Percentiles rank a stretch among this genome's conserved stretches.
These are phyloP conservation scores for Simmondsia chinensis DNA, from an alignment of 148 eudicot species.

Conservation along the genomic window DNA sequence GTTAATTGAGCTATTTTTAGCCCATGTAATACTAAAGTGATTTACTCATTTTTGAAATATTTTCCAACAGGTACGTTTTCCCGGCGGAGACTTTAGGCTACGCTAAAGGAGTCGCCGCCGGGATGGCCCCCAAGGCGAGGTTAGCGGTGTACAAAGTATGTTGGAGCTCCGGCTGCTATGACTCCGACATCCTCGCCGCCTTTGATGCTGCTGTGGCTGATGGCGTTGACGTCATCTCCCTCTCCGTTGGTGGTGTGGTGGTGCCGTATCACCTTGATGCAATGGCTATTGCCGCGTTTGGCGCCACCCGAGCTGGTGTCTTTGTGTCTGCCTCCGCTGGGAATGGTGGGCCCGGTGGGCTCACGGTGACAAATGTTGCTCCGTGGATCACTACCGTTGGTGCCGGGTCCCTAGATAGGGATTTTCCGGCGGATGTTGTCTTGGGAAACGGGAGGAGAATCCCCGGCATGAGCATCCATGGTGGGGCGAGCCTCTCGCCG, in stretches of 20 bases:
- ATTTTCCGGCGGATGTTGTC: constrained; percentile 78
- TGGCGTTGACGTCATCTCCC: constrained; percentile 77
- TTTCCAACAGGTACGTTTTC: constrained; percentile 64
- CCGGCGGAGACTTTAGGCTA: constrained; percentile 74
- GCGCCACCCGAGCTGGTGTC: constrained; percentile 55
- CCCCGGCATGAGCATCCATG: constrained; percentile 62
- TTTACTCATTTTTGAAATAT: too few species aligned
- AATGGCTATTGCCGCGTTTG: constrained; percentile 72
- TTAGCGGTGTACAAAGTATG: constrained; percentile 87
- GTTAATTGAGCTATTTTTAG: too few species aligned
- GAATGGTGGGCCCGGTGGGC: constrained; percentile 87
- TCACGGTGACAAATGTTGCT: constrained; percentile 70
- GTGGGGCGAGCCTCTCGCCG: constrained; percentile 48
- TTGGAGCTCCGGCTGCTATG: constrained; percentile 91
- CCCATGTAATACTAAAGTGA: too few species aligned
- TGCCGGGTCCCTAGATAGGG: constrained; percentile 77
- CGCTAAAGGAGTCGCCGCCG: constrained; percentile 83
- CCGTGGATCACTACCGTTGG: constrained; percentile 96
- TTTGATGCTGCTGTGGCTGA: constrained; percentile 78
- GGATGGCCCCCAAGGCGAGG: constrained; percentile 92
- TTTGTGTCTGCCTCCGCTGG: constrained; percentile 94
- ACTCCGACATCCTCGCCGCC: constrained; percentile 87
- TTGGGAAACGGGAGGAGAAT: constrained; percentile 62
- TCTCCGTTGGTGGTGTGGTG: constrained; percentile 81
- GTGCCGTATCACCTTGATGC: constrained; percentile 90